phyloP scores from a whole-genome alignment of 306 rosid species.

The Castanopsis chinensis region DNA sequence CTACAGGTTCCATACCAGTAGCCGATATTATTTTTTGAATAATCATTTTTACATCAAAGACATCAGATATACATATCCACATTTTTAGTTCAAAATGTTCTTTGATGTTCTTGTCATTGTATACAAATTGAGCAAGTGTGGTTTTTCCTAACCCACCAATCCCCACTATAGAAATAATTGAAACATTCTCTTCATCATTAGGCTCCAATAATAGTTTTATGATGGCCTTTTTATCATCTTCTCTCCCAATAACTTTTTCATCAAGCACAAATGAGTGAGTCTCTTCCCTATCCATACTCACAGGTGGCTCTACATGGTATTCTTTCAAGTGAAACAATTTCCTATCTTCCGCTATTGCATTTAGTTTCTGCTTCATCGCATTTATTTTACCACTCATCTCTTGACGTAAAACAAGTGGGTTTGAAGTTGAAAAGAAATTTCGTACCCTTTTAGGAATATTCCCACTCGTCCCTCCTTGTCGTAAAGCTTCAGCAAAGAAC shows the following conservation, averaged over 20 bases:
- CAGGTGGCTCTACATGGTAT: no score
- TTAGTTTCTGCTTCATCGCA: no score
- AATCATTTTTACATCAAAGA: neutral
- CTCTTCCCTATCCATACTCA: no score
- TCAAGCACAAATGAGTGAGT: no score
- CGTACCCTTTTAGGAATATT: no score
- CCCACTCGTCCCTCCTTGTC: no score
- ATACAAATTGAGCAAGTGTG: constrained; percentile 39
- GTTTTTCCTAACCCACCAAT: constrained; percentile 55
- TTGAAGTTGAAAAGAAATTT: no score
- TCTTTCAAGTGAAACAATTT: no score
- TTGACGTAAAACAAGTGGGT: no score
- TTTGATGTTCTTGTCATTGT: constrained; percentile 17
- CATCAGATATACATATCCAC: no score
- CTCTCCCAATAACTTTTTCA: constrained; percentile 34
- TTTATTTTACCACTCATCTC: no score
- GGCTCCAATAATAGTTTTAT: constrained; percentile 1
- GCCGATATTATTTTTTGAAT: constrained; percentile 19
- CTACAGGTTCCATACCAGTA: neutral
- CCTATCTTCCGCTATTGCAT: no score
- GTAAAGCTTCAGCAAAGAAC: accelerated
- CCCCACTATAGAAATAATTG: constrained; percentile 35
- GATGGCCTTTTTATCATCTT: constrained; percentile 7
- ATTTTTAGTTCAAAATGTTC: constrained; percentile 16
- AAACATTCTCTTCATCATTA: constrained; percentile 14